These are phyloP conservation scores for Zopfia rhizophila DNA, from an alignment of 2,329 filamentous ascomycete genomes.

Conservation along the genomic window DNA sequence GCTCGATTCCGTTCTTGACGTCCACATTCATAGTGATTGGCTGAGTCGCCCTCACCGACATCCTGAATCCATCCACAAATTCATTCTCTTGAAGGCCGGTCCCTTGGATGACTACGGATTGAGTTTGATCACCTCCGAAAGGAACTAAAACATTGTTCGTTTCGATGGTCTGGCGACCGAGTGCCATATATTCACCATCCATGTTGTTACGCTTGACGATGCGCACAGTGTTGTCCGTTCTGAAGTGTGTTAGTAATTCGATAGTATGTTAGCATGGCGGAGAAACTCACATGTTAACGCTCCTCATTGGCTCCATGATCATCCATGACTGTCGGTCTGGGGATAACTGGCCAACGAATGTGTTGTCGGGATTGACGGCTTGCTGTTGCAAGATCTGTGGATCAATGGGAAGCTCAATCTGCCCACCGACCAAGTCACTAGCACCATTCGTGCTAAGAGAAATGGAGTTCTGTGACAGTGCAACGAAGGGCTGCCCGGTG, in stretches of 20 bases:
- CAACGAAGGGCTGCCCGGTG: constrained; percentile 50
- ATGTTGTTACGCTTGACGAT: constrained; percentile 48
- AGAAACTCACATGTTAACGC: constrained; percentile 44
- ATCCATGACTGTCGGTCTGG: constrained; percentile 51
- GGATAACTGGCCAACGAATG: constrained; percentile 49
- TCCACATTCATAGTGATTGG: constrained; percentile 50
- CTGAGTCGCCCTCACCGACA: constrained; percentile 47
- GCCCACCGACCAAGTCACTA: constrained; percentile 47
- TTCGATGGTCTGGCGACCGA: constrained; percentile 50
- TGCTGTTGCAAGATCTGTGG: constrained; percentile 39
- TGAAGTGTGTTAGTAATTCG: constrained; percentile 16
- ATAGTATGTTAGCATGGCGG: neutral
- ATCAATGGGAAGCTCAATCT: constrained; percentile 48
- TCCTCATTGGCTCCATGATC: constrained; percentile 50
- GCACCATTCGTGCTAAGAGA: constrained; percentile 50
- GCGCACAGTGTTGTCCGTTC: constrained; percentile 49
- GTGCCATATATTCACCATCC: constrained; percentile 51
- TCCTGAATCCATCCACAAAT: constrained; percentile 51
- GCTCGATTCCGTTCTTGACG: constrained; percentile 47
- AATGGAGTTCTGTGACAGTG: constrained; percentile 45
- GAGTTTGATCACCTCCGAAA: constrained; percentile 40
- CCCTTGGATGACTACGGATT: constrained; percentile 43
- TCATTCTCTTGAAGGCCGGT: constrained; percentile 52
- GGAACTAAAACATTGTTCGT: constrained; percentile 45
- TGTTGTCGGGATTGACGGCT: constrained; percentile 47